Evolutionary conservation across 805 yeast species (phyloP).

Genomic region (Schizosaccharomyces cryophilus): DNA sequence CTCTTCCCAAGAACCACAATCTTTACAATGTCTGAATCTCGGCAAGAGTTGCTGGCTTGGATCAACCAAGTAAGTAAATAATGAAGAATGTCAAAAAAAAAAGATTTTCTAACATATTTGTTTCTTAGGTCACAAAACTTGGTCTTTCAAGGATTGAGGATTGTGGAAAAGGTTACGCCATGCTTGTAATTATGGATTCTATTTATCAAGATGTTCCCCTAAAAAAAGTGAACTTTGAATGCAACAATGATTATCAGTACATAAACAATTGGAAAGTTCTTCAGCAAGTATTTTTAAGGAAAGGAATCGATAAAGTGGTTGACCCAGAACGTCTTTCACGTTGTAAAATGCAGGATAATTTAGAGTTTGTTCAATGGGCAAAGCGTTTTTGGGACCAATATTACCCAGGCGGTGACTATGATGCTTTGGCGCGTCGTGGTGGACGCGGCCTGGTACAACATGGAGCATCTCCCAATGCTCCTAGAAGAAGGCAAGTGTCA

Average conservation of each 20-base stretch:
- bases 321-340: conserved; percentile 64
- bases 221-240: conserved; percentile 21
- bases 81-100: background rate
- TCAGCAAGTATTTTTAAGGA: conserved; percentile 54
- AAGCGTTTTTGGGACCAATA: conserved; percentile 59
- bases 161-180: conserved; percentile 82
- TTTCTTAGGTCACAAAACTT: conserved; percentile 27
- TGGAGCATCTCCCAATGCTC: conserved; percentile 1
- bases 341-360: conserved; percentile 79
- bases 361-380: conserved; percentile 86
- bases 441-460: conserved; percentile 8
- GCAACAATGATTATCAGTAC: conserved; percentile 49
- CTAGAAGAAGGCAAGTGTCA: conserved; percentile 4
- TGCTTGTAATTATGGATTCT: conserved; percentile 75
- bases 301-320: conserved; percentile 44
- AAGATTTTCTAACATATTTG: background rate
- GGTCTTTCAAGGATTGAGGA: conserved; percentile 62
- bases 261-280: conserved; percentile 62
- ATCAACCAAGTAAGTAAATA: conserved; percentile 22
- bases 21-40: conserved; percentile 35
- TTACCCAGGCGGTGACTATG: conserved; percentile 45
- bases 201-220: conserved; percentile 19
- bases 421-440: conserved; percentile 36
- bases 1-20: background rate
- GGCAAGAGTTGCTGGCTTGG: conserved; percentile 70